Evolutionary conservation across 257 asterid genomes (phyloP), one percentile per base, ranked within the genome.

Genomic region (Jacaranda mimosifolia): DNA sequence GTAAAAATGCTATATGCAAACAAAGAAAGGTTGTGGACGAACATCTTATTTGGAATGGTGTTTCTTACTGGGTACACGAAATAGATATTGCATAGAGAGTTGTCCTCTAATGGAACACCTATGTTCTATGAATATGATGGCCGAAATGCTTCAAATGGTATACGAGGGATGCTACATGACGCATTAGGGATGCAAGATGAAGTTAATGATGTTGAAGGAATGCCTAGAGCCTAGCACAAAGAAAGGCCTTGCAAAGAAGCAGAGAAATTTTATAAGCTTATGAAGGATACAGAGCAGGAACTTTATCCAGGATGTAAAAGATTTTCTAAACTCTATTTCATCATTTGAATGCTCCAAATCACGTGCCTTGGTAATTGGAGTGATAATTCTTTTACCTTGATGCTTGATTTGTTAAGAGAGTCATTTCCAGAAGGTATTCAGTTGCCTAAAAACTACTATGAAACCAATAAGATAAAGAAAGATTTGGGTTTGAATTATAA

Each of bases 401-500:
- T 72, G 67, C 77, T 72, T 38, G 48, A 35, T 57, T 39, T 72
- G 49, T 59, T 73, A 7, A 58, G 36, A 26, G 68, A 59, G 17
- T 42, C 60, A 3, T 46, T 60, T 45, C 70, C 70, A 3, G 36
- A 73, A 7, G 58, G 40, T 17, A 60, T 38, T 42, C 67, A 56
- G 38, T 15, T 72, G 38, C 77, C 77, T 5, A 72, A 72, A 19
- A 58, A 45, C 10, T 48, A 48, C n/a, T 74, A 43, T 49, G 71
- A 74, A 46, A 11, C 72, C 0, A 21, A 63, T 36, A 60, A 60
- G 57, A 70, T 65, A 5, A 11, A 70, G 15, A 71, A 71, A 3
- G 73, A 70, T 35, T 51, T 78, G 7, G 82, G 77, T 46, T 49
- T 70, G 32, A 26, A 51, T 19, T 78, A 78, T 39, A 26, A 49